Evolutionary conservation across 805 yeast genomes (phyloP).

Genomic region (Kodamaea restingae): DNA sequence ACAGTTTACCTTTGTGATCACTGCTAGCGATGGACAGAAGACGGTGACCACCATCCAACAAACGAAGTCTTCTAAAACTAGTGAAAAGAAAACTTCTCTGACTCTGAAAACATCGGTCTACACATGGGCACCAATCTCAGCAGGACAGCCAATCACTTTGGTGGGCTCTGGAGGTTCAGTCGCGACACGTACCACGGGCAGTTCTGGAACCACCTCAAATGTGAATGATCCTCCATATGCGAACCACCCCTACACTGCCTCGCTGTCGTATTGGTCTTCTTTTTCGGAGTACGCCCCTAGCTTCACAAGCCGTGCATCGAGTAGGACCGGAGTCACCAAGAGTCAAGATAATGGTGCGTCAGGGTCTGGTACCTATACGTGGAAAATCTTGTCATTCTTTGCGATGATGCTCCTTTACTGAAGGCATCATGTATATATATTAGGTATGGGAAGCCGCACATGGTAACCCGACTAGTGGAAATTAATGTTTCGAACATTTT

Average conservation of each 20-base stretch:
- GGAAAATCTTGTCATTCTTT: neutral
- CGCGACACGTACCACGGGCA: too few relatives aligned
- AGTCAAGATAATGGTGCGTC: neutral
- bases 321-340: neutral
- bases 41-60: constrained; percentile 3
- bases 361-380: neutral
- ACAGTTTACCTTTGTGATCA: constrained; percentile 1
- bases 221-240: constrained; percentile 6
- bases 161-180: too few relatives aligned
- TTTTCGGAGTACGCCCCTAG: constrained; percentile 5
- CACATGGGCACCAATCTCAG: constrained; percentile 3
- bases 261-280: constrained; percentile 10
- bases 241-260: constrained; percentile 11
- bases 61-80: too few relatives aligned
- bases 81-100: too few relatives aligned
- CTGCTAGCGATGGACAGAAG: neutral
- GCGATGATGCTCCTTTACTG: neutral
- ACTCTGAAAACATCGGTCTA: neutral
- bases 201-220: neutral
- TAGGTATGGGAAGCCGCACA: too few relatives aligned
- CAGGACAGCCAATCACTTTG: constrained; percentile 6
- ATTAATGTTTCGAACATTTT: too few relatives aligned
- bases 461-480: too few relatives aligned
- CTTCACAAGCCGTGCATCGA: neutral
- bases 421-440: too few relatives aligned